Evolutionary conservation across 345 rosid genomes (phyloP).

Genomic region (Eucalyptus marginata): DNA sequence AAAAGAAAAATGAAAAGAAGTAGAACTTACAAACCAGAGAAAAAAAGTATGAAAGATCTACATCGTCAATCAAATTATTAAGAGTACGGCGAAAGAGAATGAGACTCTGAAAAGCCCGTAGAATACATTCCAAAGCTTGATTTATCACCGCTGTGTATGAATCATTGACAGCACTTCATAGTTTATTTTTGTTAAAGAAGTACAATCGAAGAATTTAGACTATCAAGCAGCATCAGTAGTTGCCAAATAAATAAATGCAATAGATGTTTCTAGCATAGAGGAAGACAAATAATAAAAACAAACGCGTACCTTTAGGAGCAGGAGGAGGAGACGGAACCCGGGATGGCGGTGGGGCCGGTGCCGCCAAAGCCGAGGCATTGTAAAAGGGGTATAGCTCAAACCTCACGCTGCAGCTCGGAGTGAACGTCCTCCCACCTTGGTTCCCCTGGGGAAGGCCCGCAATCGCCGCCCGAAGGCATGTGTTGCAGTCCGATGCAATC

Average conservation of each 20-base stretch:
- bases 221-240: background rate
- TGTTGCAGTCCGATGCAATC: constrained; percentile 8
- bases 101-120: background rate
- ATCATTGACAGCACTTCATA: background rate
- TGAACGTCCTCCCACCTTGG: background rate
- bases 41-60: background rate
- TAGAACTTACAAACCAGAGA: background rate
- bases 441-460: accelerated
- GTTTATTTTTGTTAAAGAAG: too few species aligned
- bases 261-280: background rate
- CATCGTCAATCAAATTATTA: background rate
- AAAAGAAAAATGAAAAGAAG: background rate
- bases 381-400: background rate
- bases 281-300: background rate
- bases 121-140: background rate
- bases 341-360: background rate
- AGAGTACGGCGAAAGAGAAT: background rate
- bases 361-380: background rate
- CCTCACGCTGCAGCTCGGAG: background rate
- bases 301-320: background rate
- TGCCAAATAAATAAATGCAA: background rate
- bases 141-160: accelerated
- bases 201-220: background rate
- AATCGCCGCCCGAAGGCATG: constrained; percentile 4
- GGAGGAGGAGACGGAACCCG: background rate